These are phyloP conservation scores for Sclerospora graminicola DNA, from an alignment of 352 stramenopile genomes.

Conservation along the genomic window DNA sequence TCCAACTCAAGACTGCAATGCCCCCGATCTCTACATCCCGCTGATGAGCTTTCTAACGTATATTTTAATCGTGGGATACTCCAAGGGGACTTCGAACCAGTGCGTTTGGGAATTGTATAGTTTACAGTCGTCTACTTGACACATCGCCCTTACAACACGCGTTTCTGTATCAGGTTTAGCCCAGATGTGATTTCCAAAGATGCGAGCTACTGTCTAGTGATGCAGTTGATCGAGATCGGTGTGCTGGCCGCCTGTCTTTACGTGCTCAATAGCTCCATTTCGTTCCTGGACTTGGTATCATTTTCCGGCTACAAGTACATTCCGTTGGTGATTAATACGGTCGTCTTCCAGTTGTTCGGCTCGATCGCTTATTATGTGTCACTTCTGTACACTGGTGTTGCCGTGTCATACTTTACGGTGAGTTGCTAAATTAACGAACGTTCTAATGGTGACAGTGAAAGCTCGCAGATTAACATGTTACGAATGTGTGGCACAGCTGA, in stretches of 20 bases:
- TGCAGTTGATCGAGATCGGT: constrained; percentile 89
- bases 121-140: background rate
- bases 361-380: constrained; percentile 87
- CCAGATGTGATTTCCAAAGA: constrained; percentile 93
- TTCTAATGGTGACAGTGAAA: background rate
- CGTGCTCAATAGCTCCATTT: constrained; percentile 87
- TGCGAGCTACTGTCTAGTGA: constrained; percentile 85
- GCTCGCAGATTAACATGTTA: constrained; percentile 1
- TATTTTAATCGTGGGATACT: constrained; percentile 94
- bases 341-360: constrained; percentile 81
- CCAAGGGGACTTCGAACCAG: constrained; percentile 89
- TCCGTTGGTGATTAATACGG: constrained; percentile 90
- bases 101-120: constrained; percentile 25
- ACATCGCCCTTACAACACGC: background rate
- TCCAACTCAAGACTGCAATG: constrained; percentile 94
- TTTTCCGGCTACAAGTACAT: constrained; percentile 99
- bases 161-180: constrained; percentile 78
- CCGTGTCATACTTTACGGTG: constrained; percentile 92
- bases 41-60: constrained; percentile 99
- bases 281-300: constrained; percentile 92
- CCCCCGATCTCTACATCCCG: constrained; percentile 97
- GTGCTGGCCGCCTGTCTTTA: constrained; percentile 92
- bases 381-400: constrained; percentile 89
- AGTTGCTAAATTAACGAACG: constrained; percentile 5
- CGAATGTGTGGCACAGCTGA: constrained; percentile 34